Evolutionary conservation across 73 alveolate species (phyloP), one percentile per base, ranked within the genome.

Genomic region (Paramecium sonneborni): DNA sequence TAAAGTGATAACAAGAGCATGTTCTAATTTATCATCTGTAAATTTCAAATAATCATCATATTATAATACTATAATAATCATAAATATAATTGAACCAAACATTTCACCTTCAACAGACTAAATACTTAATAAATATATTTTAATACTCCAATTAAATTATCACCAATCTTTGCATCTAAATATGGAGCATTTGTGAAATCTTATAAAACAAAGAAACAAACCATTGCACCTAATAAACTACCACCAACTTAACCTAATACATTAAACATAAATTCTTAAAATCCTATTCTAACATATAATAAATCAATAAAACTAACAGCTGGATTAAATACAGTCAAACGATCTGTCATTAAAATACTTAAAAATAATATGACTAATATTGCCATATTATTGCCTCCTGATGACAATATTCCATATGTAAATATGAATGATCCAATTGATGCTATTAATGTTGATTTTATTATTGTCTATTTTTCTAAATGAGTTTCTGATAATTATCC

Each of bases 251-350:
- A 44, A n/a, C 90, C 90, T 1, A 30, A 2, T 6, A 79, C 90
- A 41, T 79, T 79, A 37, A 79, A 79, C 28, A 79, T 23, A 44
- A 79, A 79, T 46, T 79, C 90, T 38, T 79, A 23, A 46, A 79
- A 79, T 41, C 46, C 41, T 10, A 79, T 79, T 79, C 55, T 79
- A 9, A 76, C 69, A 10, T 15, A 20, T 2, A 79, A 21, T 18
- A 79, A 62, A 37, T 79, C 90, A 23, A 79, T 79, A 48, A 79
- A 79, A 21, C 55, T 24, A 23, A 79, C 90, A 24, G 90, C 90
- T n/a, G 90, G 90, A 79, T 79, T 79, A 37, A 79, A 79, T 38
- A 79, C 55, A 24, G 90, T 79, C 14, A 79, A 56, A 37, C 74
- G 46, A 20, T 79, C 72, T 2, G 90, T 79, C 74, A 79, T 39